Evolutionary conservation across 345 rosid species (phyloP).

Genomic region (Ceriops tagal): DNA sequence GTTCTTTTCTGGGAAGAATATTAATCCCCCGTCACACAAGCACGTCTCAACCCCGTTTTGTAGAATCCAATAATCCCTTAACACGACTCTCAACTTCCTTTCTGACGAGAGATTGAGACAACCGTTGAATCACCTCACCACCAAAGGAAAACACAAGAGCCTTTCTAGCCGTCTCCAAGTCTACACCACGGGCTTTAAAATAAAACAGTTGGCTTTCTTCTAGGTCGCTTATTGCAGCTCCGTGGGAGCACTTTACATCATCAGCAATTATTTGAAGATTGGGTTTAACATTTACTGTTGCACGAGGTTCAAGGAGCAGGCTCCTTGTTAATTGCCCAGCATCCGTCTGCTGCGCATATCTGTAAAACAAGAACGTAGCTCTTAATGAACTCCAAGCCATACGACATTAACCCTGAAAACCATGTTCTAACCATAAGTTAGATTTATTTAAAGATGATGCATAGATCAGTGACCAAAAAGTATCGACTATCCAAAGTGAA

Average conservation of each 20-base stretch:
- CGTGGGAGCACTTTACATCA: slow-evolving; percentile 92
- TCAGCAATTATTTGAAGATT: slow-evolving; percentile 92
- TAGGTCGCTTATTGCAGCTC: slow-evolving; percentile 90
- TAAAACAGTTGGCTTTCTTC: slow-evolving; percentile 90
- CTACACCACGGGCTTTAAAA: slow-evolving; percentile 81
- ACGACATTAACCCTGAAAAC: neutral
- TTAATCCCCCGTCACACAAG: neutral
- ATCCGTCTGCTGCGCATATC: slow-evolving; percentile 86
- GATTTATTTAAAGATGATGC: neutral
- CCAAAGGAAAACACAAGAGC: slow-evolving; percentile 86
- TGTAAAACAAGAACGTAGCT: slow-evolving; percentile 18
- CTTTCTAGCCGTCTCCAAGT: slow-evolving; percentile 65
- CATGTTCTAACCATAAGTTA: neutral
- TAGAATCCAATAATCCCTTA: slow-evolving; percentile 49
- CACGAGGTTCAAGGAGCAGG: slow-evolving; percentile 81
- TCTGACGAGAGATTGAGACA: slow-evolving; percentile 43
- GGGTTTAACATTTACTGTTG: slow-evolving; percentile 85
- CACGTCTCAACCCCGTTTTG: no score
- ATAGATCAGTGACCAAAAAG: neutral
- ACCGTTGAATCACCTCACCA: slow-evolving; percentile 60
- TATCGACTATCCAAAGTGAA: neutral
- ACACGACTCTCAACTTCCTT: slow-evolving; percentile 55
- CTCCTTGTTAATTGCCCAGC: slow-evolving; percentile 88
- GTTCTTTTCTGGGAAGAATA: neutral
- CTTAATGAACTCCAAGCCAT: neutral